Evolutionary conservation across 495 filamentous ascomycete species (phyloP).

Genomic region (Echria macrotheca): DNA sequence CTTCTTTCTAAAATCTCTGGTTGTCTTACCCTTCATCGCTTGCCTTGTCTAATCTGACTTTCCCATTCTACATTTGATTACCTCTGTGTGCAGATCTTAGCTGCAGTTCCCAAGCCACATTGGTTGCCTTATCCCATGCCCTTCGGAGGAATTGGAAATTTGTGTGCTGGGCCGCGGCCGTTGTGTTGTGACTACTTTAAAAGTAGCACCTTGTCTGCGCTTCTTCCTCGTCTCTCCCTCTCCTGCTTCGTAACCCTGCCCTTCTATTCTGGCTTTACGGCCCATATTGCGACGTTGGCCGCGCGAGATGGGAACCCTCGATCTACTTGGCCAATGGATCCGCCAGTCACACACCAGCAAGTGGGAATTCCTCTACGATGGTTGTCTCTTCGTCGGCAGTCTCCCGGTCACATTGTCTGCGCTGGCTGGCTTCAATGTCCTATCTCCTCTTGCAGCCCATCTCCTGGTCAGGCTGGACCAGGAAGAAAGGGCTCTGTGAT

Average conservation of each 20-base stretch:
- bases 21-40: too few relatives aligned
- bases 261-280: not conserved
- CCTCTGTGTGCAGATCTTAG: too few relatives aligned
- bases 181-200: slow-evolving; percentile 1
- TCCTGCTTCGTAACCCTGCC: not conserved
- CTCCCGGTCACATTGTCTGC: not conserved
- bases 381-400: slow-evolving; percentile 4
- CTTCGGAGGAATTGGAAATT: slow-evolving; percentile 3
- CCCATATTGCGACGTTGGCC: not conserved
- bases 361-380: slow-evolving; percentile 6
- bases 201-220: not conserved
- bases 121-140: too few relatives aligned
- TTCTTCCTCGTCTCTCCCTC: not conserved
- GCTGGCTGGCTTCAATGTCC: too few relatives aligned
- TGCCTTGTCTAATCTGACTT: too few relatives aligned
- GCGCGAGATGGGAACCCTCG: not conserved
- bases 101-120: too few relatives aligned
- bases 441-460: too few relatives aligned
- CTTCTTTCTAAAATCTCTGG: too few relatives aligned
- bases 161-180: not conserved
- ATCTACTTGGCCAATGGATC: slow-evolving; percentile 2
- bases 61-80: too few relatives aligned
- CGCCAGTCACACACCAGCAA: not conserved
- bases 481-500: too few relatives aligned
- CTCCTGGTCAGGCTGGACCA: too few relatives aligned